Evolutionary conservation across 192 early-diverging fungal genomes (phyloP).

Genomic region (Allomyces javanicus): DNA sequence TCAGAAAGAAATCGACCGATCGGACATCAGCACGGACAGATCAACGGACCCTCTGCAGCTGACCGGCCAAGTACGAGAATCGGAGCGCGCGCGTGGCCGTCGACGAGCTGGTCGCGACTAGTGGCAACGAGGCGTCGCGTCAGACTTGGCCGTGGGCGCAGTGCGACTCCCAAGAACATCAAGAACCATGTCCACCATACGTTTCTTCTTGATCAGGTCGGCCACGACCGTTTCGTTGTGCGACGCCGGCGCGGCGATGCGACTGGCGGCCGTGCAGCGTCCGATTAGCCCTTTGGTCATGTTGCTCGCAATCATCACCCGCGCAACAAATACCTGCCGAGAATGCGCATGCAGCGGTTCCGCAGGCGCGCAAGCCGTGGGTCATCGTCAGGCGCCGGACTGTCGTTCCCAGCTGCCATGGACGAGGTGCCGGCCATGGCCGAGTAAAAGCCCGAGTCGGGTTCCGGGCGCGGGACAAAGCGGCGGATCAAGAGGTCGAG

Average conservation of each 20-base stretch:
- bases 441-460: too few species aligned
- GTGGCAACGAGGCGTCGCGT: too few species aligned
- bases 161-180: not conserved
- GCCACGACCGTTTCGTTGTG: conserved; percentile 34
- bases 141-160: too few species aligned
- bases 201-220: conserved; percentile 40
- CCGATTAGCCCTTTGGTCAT: too few species aligned
- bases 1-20: not conserved
- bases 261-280: conserved; percentile 13
- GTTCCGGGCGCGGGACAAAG: too few species aligned
- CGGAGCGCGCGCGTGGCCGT: conserved; percentile 19
- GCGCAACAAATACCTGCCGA: conserved; percentile 2
- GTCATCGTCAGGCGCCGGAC: not conserved
- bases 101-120: too few species aligned
- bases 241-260: conserved; percentile 25
- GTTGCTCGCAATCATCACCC: not conserved
- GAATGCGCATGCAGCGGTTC: conserved; percentile 6
- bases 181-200: conserved; percentile 13
- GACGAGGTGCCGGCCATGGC: too few species aligned
- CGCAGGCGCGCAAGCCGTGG: not conserved
- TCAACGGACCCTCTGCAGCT: conserved; percentile 16
- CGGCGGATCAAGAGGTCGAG: too few species aligned
- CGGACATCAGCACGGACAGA: conserved; percentile 8
- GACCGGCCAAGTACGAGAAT: conserved; percentile 37
- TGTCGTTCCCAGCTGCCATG: too few species aligned